Evolutionary conservation across 2,329 filamentous ascomycete genomes (phyloP).

Genomic region (Cladosporium austrohemisphaericum): DNA sequence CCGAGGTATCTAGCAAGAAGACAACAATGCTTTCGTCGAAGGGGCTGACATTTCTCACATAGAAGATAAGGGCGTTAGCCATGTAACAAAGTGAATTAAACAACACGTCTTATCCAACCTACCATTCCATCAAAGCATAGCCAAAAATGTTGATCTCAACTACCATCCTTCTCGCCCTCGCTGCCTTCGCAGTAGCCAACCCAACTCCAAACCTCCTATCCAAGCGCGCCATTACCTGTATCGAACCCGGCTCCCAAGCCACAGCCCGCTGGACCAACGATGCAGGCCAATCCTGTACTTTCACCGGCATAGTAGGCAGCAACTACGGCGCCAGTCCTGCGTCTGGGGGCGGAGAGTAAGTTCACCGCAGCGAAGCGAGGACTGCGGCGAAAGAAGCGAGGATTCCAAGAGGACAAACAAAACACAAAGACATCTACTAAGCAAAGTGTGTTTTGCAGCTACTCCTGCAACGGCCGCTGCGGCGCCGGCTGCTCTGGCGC

Average conservation of each 20-base stretch:
- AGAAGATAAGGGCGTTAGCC: no score
- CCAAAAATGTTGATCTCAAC: background rate
- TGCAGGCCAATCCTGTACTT: constrained; percentile 42
- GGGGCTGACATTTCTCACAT: no score
- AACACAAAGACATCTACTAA: background rate
- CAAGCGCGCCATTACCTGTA: constrained; percentile 35
- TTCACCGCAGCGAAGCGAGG: no score
- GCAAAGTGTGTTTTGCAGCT: constrained; percentile 39
- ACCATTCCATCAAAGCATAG: no score
- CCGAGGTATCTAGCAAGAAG: no score
- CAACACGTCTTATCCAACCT: no score
- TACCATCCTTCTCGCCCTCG: background rate
- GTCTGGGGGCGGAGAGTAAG: constrained; percentile 45
- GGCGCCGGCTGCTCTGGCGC: constrained; percentile 45
- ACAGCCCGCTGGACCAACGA: constrained; percentile 48
- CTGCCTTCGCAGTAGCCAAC: background rate
- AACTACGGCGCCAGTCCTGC: constrained; percentile 47
- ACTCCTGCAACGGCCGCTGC: constrained; percentile 49
- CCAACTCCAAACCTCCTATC: background rate
- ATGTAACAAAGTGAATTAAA: no score
- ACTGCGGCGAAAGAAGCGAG: background rate
- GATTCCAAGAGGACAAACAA: background rate
- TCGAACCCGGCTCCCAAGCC: constrained; percentile 39
- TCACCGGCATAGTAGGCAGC: constrained; percentile 44
- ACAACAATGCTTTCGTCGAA: no score